Base-by-base conservation (phyloP, 306 rosid species). In the Myrica gale region DNA sequence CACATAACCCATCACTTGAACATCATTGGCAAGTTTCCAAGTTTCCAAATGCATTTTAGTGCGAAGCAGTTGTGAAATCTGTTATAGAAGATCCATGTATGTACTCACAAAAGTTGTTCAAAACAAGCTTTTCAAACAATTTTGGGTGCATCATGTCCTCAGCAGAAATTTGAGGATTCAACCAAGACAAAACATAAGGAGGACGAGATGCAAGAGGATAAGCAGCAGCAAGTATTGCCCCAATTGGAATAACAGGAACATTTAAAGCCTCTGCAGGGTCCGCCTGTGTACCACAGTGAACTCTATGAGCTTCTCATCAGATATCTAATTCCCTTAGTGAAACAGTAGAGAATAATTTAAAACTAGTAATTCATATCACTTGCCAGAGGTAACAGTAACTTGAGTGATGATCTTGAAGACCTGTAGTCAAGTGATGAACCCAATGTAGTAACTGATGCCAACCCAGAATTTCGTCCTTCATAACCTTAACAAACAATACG, bases 371-470 rank as follows among this genome's bases (percentile, higher is more conserved):
- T 52, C 61, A 69, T 61, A 74, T 87, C 79, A 87, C 91, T 90
- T 87, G 74, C 96, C 95, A 94, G 83, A n/a, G 96, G 97, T 81
- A 94, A 89, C 73, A 94, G 90, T 68, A 90, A 73, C 72, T 87
- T 90, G 78, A 87, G 91, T 52, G 98, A 89, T 43, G 98, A 88
- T 86, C 78, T 90, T 76, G 98, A 93, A 74, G 85, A 76, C 7
- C 89, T 69, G 82, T 87, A 91, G 82, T 90, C 98, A 1, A 94
- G 96, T 3, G 98, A 94, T 43, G 98, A 91, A 48, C 71, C 98
- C 89, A 94, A 82, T 46, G 97, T 90, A 82, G 89, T 89, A 71
- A 87, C 82, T 41, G 98, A 86, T 74, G 88, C 89, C 65, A 94
- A 83, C 21, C 84, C 84, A 68, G 90, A 79, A 76, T 91, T 87